These are phyloP conservation scores for Chaetomium cochliodes DNA, from an alignment of 495 filamentous ascomycete species.

Conservation along the genomic window DNA sequence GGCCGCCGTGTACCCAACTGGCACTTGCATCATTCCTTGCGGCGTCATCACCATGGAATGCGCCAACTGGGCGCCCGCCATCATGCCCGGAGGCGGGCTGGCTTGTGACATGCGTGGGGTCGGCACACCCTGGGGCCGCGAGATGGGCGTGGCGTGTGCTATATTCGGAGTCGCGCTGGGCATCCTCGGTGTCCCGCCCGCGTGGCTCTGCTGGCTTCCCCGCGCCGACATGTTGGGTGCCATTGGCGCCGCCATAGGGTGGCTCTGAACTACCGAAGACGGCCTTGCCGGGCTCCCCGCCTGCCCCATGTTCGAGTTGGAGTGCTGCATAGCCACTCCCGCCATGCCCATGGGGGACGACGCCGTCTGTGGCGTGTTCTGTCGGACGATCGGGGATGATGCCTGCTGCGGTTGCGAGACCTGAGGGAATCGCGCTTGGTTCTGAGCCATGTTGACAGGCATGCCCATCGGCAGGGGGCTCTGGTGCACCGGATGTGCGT, in stretches of 20 bases:
- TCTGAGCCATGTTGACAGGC: slow-evolving; percentile 51
- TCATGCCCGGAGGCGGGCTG: slow-evolving; percentile 61
- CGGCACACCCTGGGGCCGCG: slow-evolving; percentile 63
- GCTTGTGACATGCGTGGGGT: slow-evolving; percentile 70
- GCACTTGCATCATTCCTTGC: slow-evolving; percentile 45
- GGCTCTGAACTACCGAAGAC: slow-evolving; percentile 71
- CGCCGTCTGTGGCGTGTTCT: slow-evolving; percentile 72
- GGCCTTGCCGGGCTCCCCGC: slow-evolving; percentile 70
- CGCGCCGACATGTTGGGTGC: slow-evolving; percentile 71
- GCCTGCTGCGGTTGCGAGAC: slow-evolving; percentile 67
- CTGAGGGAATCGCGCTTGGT: slow-evolving; percentile 56
- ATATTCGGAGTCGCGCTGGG: slow-evolving; percentile 76
- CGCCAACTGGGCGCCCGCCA: slow-evolving; percentile 54
- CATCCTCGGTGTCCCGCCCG: slow-evolving; percentile 78
- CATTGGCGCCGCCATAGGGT: slow-evolving; percentile 61
- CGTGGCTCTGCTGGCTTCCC: slow-evolving; percentile 74
- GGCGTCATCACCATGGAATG: slow-evolving; percentile 51
- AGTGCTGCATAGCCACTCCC: slow-evolving; percentile 73
- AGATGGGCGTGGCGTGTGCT: slow-evolving; percentile 66
- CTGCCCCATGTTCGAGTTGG: slow-evolving; percentile 69
- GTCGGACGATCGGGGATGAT: slow-evolving; percentile 76
- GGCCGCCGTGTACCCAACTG: slow-evolving; percentile 24
- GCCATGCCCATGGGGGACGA: slow-evolving; percentile 71
- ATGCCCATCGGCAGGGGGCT: slow-evolving; percentile 30
- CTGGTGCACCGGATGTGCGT: slow-evolving; percentile 46